A percentile compares a stretch with the other conserved stretches of the same genome.
Evolutionary conservation across 1,284 basidiomycete genomes (phyloP).

Genomic region (Leccinum solheimii): DNA sequence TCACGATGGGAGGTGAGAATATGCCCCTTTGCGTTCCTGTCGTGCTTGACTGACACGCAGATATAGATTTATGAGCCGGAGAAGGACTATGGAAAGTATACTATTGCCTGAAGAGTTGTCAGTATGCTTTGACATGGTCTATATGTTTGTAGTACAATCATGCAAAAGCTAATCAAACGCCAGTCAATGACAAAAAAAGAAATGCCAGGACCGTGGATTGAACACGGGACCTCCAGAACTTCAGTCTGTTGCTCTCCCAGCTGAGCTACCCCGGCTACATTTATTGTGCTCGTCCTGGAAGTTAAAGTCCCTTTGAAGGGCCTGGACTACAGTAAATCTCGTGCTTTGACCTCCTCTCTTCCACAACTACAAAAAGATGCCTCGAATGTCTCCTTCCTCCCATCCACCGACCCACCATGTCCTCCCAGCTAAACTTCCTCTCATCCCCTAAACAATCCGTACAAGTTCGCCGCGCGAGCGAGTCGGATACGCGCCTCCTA

Average conservation of each 20-base stretch:
- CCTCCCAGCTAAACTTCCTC: background rate
- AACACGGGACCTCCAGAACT: constrained; percentile 58
- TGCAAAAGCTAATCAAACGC: constrained; percentile 31
- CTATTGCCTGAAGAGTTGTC: constrained; percentile 56
- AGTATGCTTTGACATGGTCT: background rate
- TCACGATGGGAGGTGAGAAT: constrained; percentile 84
- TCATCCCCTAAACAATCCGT: background rate
- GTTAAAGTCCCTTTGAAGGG: background rate
- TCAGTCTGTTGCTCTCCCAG: constrained; percentile 70
- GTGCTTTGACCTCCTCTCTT: constrained; percentile 1
- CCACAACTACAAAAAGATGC: constrained; percentile 12
- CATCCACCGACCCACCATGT: constrained; percentile 8
- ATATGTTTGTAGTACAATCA: background rate
- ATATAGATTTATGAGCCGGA: constrained; percentile 85
- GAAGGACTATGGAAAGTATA: constrained; percentile 88
- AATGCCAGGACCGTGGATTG: constrained; percentile 57
- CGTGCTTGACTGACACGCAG: constrained; percentile 1
- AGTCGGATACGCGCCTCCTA: background rate
- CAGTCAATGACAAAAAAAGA: constrained; percentile 52
- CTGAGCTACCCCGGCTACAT: constrained; percentile 16
- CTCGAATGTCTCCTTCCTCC: background rate
- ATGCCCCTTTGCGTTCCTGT: background rate
- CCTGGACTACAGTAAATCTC: background rate
- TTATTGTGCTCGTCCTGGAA: background rate
- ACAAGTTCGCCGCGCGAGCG: background rate